Evolutionary conservation across 495 filamentous ascomycete genomes (phyloP).

Genomic region (Monascus purpureus): DNA sequence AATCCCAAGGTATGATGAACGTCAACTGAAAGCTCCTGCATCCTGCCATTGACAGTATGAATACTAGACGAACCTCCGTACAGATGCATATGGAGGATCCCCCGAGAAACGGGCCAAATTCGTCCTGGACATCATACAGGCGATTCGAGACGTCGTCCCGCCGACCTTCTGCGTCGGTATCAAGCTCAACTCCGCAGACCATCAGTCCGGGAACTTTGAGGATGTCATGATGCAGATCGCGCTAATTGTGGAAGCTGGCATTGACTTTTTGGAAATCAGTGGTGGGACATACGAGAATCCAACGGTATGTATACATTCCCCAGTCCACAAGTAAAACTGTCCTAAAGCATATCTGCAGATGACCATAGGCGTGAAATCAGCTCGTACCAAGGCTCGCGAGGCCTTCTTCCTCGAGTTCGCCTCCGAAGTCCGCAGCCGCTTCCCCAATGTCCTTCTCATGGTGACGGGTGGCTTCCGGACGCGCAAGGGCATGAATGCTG

Average conservation of each 20-base stretch:
- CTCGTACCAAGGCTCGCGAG: conserved; percentile 36
- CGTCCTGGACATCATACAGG: conserved; percentile 30
- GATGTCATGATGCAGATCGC: conserved; percentile 38
- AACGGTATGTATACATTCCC: conserved; percentile 8
- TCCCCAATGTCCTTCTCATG: conserved; percentile 33
- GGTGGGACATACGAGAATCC: conserved; percentile 46
- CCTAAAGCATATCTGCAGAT: too few species aligned
- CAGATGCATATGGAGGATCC: conserved; percentile 35
- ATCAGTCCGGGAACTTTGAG: conserved; percentile 28
- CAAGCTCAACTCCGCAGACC: conserved; percentile 50
- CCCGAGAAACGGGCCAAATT: conserved; percentile 31
- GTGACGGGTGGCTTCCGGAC: conserved; percentile 43
- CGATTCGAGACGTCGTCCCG: conserved; percentile 30
- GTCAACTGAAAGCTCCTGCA: background rate
- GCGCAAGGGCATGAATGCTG: conserved; percentile 37
- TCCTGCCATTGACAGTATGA: too few species aligned
- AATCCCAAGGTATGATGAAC: conserved; percentile 19
- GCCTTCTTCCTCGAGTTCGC: conserved; percentile 51
- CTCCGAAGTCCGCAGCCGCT: conserved; percentile 23
- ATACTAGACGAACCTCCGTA: conserved; percentile 26
- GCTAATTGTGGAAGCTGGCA: conserved; percentile 34
- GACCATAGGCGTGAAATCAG: conserved; percentile 13
- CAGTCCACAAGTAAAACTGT: background rate
- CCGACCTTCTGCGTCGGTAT: conserved; percentile 40
- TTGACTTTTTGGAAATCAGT: conserved; percentile 51